Conservation (phyloP, 2,329 filamentous ascomycete genomes). For the Trichoderma sp. region DNA sequence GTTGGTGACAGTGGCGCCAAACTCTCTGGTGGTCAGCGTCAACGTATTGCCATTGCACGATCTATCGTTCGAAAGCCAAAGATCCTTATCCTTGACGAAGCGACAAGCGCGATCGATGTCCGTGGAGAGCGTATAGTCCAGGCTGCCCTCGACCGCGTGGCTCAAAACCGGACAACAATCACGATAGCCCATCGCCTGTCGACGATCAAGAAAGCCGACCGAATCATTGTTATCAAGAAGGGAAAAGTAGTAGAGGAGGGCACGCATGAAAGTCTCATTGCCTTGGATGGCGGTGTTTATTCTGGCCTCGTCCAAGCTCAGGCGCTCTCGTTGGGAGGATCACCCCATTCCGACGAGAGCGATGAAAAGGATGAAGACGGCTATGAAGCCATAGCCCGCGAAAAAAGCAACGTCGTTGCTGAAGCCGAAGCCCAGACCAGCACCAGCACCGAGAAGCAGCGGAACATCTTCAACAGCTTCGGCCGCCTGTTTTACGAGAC, state of each 20-base stretch:
- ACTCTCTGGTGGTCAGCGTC: constrained; percentile 80
- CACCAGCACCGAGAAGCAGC: constrained; percentile 31
- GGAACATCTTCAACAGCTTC: constrained; percentile 51
- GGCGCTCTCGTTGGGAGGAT: constrained; percentile 52
- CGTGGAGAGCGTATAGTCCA: constrained; percentile 60
- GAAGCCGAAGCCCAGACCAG: constrained; percentile 29
- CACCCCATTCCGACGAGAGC: constrained; percentile 37
- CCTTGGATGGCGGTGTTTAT: constrained; percentile 60
- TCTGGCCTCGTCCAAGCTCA: constrained; percentile 64
- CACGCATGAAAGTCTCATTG: constrained; percentile 68
- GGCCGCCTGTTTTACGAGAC: constrained; percentile 57
- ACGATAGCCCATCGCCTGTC: constrained; percentile 72
- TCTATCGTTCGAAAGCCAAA: constrained; percentile 69
- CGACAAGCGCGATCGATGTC: constrained; percentile 63
- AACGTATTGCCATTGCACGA: constrained; percentile 74
- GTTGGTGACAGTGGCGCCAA: constrained; percentile 77
- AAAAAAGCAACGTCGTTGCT: constrained; percentile 45
- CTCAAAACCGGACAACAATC: constrained; percentile 63
- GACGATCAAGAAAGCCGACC: constrained; percentile 73
- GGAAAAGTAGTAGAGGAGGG: constrained; percentile 71
- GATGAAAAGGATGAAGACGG: constrained; percentile 37
- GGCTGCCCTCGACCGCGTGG: constrained; percentile 59
- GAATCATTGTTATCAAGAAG: constrained; percentile 71
- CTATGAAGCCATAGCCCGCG: constrained; percentile 36
- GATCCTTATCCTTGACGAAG: constrained; percentile 74